Conservation (phyloP, 2,329 filamentous ascomycete species). For the Alternaria viburni region DNA sequence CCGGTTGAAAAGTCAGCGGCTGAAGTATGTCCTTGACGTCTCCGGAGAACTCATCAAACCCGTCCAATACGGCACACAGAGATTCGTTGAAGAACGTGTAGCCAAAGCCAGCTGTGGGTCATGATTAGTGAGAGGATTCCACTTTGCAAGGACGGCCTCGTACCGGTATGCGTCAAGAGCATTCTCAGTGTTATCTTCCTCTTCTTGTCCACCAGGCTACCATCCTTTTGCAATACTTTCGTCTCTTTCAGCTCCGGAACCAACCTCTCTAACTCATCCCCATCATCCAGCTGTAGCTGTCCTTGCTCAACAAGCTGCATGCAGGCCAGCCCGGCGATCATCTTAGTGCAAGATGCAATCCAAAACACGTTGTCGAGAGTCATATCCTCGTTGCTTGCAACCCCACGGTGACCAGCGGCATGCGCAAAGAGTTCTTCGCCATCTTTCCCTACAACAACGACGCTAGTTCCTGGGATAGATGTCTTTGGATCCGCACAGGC, state of each 20-base stretch:
- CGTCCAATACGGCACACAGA: slow-evolving; percentile 54
- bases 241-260: slow-evolving; percentile 46
- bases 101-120: slow-evolving; percentile 50
- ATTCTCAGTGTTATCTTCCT: slow-evolving; percentile 57
- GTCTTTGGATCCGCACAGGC: slow-evolving; percentile 24
- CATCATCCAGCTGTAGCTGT: slow-evolving; percentile 37
- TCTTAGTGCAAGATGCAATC: slow-evolving; percentile 58
- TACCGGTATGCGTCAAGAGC: slow-evolving; percentile 54
- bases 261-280: slow-evolving; percentile 31
- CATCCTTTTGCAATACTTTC: slow-evolving; percentile 42
- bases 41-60: slow-evolving; percentile 65
- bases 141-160: not conserved
- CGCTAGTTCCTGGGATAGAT: slow-evolving; percentile 51
- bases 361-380: slow-evolving; percentile 64
- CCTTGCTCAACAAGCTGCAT: slow-evolving; percentile 46
- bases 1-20: slow-evolving; percentile 67
- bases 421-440: slow-evolving; percentile 51
- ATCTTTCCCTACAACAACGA: slow-evolving; percentile 52
- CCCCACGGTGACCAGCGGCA: slow-evolving; percentile 50
- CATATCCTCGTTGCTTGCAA: slow-evolving; percentile 57
- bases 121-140: not conserved
- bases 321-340: slow-evolving; percentile 38
- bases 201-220: slow-evolving; percentile 48
- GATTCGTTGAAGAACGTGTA: slow-evolving; percentile 57
- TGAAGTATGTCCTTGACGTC: slow-evolving; percentile 58